Base-by-base conservation (phyloP, 495 filamentous ascomycete species). In the Achaetomiella virescens region DNA sequence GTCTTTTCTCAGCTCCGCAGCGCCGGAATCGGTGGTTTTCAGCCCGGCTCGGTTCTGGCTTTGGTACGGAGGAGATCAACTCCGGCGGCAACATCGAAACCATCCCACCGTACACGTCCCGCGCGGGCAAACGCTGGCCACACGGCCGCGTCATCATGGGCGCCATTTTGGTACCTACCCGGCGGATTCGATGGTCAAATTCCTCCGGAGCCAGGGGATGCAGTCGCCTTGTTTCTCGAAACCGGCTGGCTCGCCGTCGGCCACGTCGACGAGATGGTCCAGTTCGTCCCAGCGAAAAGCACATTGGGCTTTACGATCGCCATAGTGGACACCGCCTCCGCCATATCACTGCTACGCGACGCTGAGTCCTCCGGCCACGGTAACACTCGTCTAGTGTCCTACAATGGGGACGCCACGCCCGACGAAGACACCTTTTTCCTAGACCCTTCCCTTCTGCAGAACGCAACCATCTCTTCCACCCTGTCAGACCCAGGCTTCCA, bases 71-170 rank as follows among this genome's bases (percentile, higher is more conserved):
- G 14, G 47, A 49, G 33, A 49, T 49, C 47, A 38, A 49, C 31
- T 49, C 47, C 3, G 47, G 47, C 33, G 47, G 47, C 20, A 49
- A 49, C 47, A 49, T 49, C 21, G 47, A 49, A 18, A 49, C 47
- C 4, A 38, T 49, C 33, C 47, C 33, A 3, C 47, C 47, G 3
- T 38, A 49, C 47, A 49, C 47, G 9, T 49, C 47, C 18, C 33
- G 47, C 1, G 1, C 12, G 0, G 31, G 47, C 47, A 49, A 49
- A 33, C 33, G 20, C 20, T 49, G 47, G 47, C 20, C 20, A 17
- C 36, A 37, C 21, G 47, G 47, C 47, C 47, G 47, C 35, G 21
- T 49, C 35, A 49, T 49, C 33, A 49, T 38, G 33, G 47, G 31
- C 33, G 22, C 33, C 5, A 49, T 8, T 38, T 49, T 11, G 47